A percentile compares a stretch with the other conserved stretches of the same genome.
These are phyloP conservation scores for Rhodotorula sp. DNA, from an alignment of 1,284 basidiomycete genomes.

Conservation along the genomic window DNA sequence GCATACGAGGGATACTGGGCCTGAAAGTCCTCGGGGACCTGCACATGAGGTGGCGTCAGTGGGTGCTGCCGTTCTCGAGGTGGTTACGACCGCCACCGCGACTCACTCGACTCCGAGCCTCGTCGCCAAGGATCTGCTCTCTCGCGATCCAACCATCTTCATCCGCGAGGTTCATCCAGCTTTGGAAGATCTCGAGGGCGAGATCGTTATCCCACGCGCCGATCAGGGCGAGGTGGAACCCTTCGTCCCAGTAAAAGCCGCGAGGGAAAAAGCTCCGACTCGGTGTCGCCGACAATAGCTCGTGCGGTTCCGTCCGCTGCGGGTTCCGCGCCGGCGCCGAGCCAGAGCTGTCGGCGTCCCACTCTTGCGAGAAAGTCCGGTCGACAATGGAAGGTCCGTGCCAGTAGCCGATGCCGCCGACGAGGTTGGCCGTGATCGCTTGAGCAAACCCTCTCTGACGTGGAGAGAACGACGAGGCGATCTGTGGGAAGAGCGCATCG, in stretches of 20 bases:
- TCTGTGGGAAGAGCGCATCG: constrained; percentile 64
- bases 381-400: constrained; percentile 87
- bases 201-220: constrained; percentile 89
- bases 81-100: no score
- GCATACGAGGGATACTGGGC: constrained; percentile 89
- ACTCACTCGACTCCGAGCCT: constrained; percentile 78
- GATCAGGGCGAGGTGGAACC: constrained; percentile 87
- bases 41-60: background rate
- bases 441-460: constrained; percentile 68
- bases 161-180: constrained; percentile 87
- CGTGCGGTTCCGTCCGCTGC: constrained; percentile 66
- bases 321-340: constrained; percentile 49
- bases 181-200: constrained; percentile 79
- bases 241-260: constrained; percentile 98
- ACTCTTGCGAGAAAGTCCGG: constrained; percentile 75
- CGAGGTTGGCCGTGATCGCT: constrained; percentile 79
- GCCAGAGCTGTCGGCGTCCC: constrained; percentile 56
- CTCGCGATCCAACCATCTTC: constrained; percentile 91
- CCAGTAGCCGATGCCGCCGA: constrained; percentile 92
- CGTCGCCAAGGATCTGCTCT: constrained; percentile 92
- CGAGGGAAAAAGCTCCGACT: constrained; percentile 93
- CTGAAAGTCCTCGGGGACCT: constrained; percentile 84
- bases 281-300: constrained; percentile 85
- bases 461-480: constrained; percentile 53
- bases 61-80: no score